These are phyloP conservation scores for Phytophthora palmivora DNA, from an alignment of 352 stramenopile species.

Conservation along the genomic window DNA sequence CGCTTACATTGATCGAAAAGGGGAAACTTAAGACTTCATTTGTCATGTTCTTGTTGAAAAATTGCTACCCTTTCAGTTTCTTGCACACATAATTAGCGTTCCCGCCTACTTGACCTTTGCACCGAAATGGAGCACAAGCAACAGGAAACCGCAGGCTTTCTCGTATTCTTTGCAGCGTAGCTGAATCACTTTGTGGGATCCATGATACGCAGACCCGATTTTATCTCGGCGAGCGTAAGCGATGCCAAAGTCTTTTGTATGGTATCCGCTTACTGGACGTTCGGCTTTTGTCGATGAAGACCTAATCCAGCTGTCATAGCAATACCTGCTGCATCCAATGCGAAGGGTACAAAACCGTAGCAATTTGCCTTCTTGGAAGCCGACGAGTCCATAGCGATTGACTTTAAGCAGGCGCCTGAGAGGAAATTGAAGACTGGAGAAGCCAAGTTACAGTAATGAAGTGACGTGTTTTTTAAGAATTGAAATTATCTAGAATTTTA, in stretches of 20 bases:
- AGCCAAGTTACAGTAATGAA: too few species aligned
- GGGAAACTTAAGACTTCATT: background rate
- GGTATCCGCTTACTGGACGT: background rate
- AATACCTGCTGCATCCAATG: too few species aligned
- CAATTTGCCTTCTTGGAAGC: background rate
- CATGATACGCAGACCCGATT: too few species aligned
- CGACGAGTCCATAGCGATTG: too few species aligned
- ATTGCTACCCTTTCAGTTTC: conserved; percentile 17
- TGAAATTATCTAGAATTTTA: too few species aligned
- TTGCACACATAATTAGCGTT: conserved; percentile 38
- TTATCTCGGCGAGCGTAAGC: too few species aligned
- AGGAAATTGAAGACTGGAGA: too few species aligned
- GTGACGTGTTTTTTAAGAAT: too few species aligned
- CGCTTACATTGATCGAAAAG: background rate
- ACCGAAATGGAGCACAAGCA: background rate
- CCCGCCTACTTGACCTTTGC: background rate
- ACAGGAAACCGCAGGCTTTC: background rate
- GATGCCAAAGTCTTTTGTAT: too few species aligned
- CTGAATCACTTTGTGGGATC: conserved; percentile 5
- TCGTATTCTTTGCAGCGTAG: conserved; percentile 4
- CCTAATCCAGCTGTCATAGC: conserved; percentile 2
- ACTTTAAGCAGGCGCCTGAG: too few species aligned
- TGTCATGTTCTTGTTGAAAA: conserved; percentile 4
- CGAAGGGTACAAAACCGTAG: background rate
- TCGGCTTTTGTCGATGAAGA: background rate